Percentiles rank a stretch among this genome's conserved stretches.
Conservation (phyloP, 1,284 basidiomycete genomes). For the Ganoderma sinense region DNA sequence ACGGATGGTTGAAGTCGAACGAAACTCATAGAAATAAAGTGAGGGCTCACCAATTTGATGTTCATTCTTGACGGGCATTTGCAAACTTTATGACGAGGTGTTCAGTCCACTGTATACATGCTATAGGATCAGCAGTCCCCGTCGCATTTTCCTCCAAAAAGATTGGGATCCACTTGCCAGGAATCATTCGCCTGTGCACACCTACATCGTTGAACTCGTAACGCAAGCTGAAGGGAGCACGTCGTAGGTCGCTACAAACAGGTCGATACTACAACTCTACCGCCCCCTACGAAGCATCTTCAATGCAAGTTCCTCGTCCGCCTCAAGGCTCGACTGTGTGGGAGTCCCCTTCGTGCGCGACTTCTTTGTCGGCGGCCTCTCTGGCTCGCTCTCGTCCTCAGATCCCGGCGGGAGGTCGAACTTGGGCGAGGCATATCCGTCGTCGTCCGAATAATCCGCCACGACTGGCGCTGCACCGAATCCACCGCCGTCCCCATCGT, state of each 20-base stretch:
- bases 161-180: no score
- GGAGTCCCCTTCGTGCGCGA: constrained; percentile 18
- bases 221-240: not conserved
- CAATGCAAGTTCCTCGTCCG: constrained; percentile 39
- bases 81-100: no score
- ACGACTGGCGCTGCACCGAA: constrained; percentile 36
- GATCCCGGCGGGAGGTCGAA: constrained; percentile 68
- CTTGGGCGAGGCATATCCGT: constrained; percentile 75
- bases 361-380: constrained; percentile 47
- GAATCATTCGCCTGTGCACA: no score
- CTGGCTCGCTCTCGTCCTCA: constrained; percentile 45
- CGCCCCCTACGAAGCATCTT: constrained; percentile 37
- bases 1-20: no score
- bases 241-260: not conserved
- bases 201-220: no score
- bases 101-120: no score
- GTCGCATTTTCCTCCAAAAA: no score
- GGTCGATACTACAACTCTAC: constrained; percentile 9
- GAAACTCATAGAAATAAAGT: no score
- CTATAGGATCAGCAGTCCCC: no score
- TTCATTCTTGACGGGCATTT: no score
- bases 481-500: constrained; percentile 34
- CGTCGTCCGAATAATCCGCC: constrained; percentile 57
- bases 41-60: no score
- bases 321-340: constrained; percentile 29